These are phyloP conservation scores for Venturia pyrina DNA, from an alignment of 2,329 filamentous ascomycete genomes.

Conservation along the genomic window DNA sequence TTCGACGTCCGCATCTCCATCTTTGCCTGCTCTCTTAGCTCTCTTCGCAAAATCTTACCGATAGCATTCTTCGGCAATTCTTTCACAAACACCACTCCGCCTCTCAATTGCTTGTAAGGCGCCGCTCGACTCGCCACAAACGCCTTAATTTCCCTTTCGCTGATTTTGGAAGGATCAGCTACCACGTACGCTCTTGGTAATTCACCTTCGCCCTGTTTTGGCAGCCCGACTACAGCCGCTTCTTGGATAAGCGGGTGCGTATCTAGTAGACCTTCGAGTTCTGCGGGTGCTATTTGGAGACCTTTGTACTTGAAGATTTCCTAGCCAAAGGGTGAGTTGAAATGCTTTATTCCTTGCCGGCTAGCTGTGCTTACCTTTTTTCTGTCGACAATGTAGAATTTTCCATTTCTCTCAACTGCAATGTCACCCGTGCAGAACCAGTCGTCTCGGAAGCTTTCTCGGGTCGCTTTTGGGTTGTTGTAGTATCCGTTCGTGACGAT, in stretches of 20 bases:
- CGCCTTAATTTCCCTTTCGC: constrained; percentile 19
- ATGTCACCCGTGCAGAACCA: constrained; percentile 37
- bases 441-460: constrained; percentile 24
- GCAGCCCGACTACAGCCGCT: constrained; percentile 36
- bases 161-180: constrained; percentile 18
- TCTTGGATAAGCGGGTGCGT: constrained; percentile 32
- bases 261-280: constrained; percentile 36
- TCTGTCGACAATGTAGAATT: constrained; percentile 31
- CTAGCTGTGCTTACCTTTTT: constrained; percentile 24
- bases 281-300: constrained; percentile 39
- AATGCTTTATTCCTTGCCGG: background rate
- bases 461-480: constrained; percentile 24
- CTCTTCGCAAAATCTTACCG: constrained; percentile 25
- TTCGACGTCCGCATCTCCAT: constrained; percentile 17
- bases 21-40: constrained; percentile 20
- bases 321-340: background rate
- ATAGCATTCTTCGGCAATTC: constrained; percentile 23
- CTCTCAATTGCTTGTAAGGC: constrained; percentile 27
- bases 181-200: constrained; percentile 35
- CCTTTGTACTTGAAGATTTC: constrained; percentile 42
- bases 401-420: constrained; percentile 26
- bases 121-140: constrained; percentile 24
- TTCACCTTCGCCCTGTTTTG: constrained; percentile 17
- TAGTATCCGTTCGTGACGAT: constrained; percentile 29
- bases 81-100: constrained; percentile 23